Percentiles rank a stretch among this genome's conserved stretches.
phyloP scores from a whole-genome alignment of 2,329 filamentous ascomycete species.

The Aphanocladium album region DNA sequence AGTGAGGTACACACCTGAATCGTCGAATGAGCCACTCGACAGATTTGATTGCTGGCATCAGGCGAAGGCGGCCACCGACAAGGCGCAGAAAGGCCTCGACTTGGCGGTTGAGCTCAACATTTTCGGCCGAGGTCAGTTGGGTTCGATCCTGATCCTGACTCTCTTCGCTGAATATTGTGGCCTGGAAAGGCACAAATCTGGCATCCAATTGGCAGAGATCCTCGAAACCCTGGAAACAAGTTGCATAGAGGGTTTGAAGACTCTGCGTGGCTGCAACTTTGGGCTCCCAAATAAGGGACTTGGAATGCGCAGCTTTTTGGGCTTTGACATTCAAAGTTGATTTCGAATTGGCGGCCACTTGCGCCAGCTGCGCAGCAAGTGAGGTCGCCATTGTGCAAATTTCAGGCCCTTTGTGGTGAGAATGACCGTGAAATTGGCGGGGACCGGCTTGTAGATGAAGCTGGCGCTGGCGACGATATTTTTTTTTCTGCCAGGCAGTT shows the following conservation, averaged over 20 bases:
- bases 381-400: constrained; percentile 64
- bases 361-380: constrained; percentile 88
- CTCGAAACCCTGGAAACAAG: constrained; percentile 84
- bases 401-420: background rate
- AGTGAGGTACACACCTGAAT: constrained; percentile 59
- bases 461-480: background rate
- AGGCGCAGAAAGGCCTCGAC: constrained; percentile 80
- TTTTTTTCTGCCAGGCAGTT: constrained; percentile 9
- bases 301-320: constrained; percentile 85
- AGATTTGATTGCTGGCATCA: constrained; percentile 85
- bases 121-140: constrained; percentile 77
- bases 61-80: constrained; percentile 66
- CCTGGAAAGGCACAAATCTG: constrained; percentile 69
- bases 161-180: constrained; percentile 86
- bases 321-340: constrained; percentile 89
- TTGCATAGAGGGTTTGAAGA: constrained; percentile 80
- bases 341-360: constrained; percentile 84
- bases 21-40: constrained; percentile 92
- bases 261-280: constrained; percentile 80
- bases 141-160: constrained; percentile 84
- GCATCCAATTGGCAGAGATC: constrained; percentile 84
- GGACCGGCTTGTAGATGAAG: background rate
- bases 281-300: constrained; percentile 90
- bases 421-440: constrained; percentile 1
- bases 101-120: constrained; percentile 71